A percentile compares a stretch with the other conserved stretches of the same genome.
Evolutionary conservation across 495 filamentous ascomycete species (phyloP).

Genomic region (Xylaria cubensis): DNA sequence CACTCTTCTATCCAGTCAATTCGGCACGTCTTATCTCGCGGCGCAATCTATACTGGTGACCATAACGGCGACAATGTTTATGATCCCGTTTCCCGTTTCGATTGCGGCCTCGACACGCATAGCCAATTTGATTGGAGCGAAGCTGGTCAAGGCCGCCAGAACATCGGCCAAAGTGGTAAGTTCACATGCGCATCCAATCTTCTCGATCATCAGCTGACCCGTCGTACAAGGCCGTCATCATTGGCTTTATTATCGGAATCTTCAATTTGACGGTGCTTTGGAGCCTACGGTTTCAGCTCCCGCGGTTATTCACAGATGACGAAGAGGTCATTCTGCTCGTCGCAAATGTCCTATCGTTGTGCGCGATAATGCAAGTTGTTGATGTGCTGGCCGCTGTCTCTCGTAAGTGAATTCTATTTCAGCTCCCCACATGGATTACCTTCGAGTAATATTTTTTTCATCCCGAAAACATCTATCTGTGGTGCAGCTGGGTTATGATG

Average conservation of each 20-base stretch:
- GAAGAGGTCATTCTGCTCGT: conserved; percentile 78
- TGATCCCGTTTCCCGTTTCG: conserved; percentile 67
- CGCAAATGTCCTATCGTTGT: conserved; percentile 74
- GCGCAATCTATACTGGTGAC: conserved; percentile 67
- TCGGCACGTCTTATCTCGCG: conserved; percentile 71
- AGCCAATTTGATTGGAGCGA: conserved; percentile 72
- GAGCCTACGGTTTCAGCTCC: conserved; percentile 69
- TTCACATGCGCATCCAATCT: conserved; percentile 17
- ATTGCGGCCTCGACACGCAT: conserved; percentile 69
- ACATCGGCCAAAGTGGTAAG: conserved; percentile 71
- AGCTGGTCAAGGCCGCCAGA: conserved; percentile 72
- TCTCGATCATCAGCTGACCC: conserved; percentile 25
- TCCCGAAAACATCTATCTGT: neutral
- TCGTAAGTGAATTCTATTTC: conserved; percentile 5
- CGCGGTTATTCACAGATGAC: conserved; percentile 80
- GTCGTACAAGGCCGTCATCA: conserved; percentile 57
- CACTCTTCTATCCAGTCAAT: conserved; percentile 72
- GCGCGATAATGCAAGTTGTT: conserved; percentile 86
- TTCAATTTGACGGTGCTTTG: conserved; percentile 76
- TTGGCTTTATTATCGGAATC: conserved; percentile 70
- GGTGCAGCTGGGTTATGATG: neutral
- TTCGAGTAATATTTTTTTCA: neutral
- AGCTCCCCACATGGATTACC: neutral
- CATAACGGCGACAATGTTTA: conserved; percentile 61
- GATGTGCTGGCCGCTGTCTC: conserved; percentile 74